Percentiles rank a stretch among this genome's conserved stretches.
These are phyloP conservation scores for Pezicula neosporulosa DNA, from an alignment of 2,329 filamentous ascomycete genomes.

Conservation along the genomic window DNA sequence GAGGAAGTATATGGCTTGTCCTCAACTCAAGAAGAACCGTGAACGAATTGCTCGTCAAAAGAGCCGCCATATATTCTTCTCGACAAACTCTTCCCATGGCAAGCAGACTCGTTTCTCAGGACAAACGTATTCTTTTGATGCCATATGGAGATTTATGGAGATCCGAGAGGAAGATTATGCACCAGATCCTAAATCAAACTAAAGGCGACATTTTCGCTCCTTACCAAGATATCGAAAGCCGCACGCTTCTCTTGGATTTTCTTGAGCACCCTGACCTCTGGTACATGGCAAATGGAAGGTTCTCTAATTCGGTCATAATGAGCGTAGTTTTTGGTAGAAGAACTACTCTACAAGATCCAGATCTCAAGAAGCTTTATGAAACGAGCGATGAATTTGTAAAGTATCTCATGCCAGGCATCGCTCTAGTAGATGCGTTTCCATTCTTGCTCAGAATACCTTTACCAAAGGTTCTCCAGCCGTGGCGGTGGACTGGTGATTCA, in stretches of 20 bases:
- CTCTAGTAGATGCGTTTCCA: constrained; percentile 30
- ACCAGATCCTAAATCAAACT: constrained; percentile 26
- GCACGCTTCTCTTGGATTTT: constrained; percentile 24
- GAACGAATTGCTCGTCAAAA: constrained; percentile 17
- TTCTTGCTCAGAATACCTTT: constrained; percentile 22
- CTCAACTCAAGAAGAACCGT: constrained; percentile 37
- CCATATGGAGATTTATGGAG: constrained; percentile 27
- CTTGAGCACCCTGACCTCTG: constrained; percentile 22
- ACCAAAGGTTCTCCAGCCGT: constrained; percentile 28
- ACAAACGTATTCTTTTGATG: constrained; percentile 27
- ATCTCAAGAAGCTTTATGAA: constrained; percentile 9
- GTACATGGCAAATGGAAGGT: constrained; percentile 24
- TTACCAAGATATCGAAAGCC: constrained; percentile 29
- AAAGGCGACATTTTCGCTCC: constrained; percentile 20
- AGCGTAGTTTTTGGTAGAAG: constrained; percentile 28
- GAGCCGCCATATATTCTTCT: constrained; percentile 13
- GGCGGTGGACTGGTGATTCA: constrained; percentile 21
- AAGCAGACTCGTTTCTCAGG: constrained; percentile 23
- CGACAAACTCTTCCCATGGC: constrained; percentile 14
- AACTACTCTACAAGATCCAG: constrained; percentile 12
- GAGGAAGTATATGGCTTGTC: constrained; percentile 34
- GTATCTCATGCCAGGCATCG: constrained; percentile 20
- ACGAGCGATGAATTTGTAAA: constrained; percentile 17
- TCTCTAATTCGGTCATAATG: constrained; percentile 29
- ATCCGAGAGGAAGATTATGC: constrained; percentile 27